Conservation (phyloP, 1,284 basidiomycete genomes). For the Rhodotorula sp. region DNA sequence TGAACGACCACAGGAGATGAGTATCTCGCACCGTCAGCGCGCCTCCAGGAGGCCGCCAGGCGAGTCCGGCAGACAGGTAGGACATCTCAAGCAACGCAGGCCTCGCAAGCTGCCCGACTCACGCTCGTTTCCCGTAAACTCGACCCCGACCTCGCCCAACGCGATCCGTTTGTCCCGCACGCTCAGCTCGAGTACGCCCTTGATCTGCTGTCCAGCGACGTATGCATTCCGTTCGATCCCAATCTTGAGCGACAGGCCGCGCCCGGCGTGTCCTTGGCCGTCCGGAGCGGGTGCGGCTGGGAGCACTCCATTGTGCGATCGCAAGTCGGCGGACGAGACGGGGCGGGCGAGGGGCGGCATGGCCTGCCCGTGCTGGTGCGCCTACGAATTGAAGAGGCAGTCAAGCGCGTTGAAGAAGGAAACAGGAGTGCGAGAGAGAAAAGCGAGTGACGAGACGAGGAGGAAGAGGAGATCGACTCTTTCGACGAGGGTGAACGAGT, state of each 20-base stretch:
- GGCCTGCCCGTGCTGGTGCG: too few relatives aligned
- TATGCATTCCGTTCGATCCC: conserved; percentile 4
- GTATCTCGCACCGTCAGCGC: background rate
- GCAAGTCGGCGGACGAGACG: conserved; percentile 1
- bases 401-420: background rate
- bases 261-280: background rate
- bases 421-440: too few relatives aligned
- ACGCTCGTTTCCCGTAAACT: conserved; percentile 35
- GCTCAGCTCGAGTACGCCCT: conserved; percentile 37
- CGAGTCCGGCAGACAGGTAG: background rate
- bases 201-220: conserved; percentile 36
- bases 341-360: background rate
- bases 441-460: background rate
- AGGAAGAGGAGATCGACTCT: background rate
- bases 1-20: background rate
- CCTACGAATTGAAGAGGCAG: background rate
- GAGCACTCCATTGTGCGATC: background rate
- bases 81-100: background rate
- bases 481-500: background rate
- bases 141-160: conserved; percentile 41
- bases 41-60: background rate
- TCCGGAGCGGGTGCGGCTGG: conserved; percentile 2
- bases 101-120: background rate
- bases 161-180: conserved; percentile 28
- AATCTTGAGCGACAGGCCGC: conserved; percentile 5